These are phyloP conservation scores for Penicillium sp. DNA, from an alignment of 2,329 filamentous ascomycete genomes.

Conservation along the genomic window DNA sequence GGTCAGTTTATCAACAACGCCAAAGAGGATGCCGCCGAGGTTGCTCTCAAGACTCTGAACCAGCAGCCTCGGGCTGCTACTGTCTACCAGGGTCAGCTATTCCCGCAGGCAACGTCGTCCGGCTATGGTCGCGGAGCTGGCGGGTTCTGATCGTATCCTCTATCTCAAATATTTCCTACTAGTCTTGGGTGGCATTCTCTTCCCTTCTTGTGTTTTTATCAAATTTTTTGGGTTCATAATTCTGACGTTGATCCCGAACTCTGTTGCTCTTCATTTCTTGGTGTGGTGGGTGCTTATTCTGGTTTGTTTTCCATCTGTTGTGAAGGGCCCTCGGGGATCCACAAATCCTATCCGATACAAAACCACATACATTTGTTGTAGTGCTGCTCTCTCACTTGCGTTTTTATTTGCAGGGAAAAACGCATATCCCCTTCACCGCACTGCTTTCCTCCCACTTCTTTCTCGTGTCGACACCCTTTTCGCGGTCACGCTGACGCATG, in stretches of 20 bases:
- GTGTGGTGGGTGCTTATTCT: constrained; percentile 5
- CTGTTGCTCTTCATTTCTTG: constrained; percentile 5
- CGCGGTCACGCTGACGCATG: constrained; percentile 1
- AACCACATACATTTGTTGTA: constrained; percentile 1
- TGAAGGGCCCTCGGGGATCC: constrained; percentile 1
- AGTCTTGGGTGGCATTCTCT: constrained; percentile 25
- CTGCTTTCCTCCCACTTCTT: neutral
- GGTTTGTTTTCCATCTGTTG: constrained; percentile 6
- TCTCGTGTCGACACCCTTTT: neutral
- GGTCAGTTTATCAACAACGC: constrained; percentile 84
- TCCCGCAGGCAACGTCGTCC: constrained; percentile 12
- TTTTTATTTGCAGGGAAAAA: constrained; percentile 2
- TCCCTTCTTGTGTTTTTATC: constrained; percentile 17
- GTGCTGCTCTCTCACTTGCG: constrained; percentile 4
- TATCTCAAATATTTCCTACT: constrained; percentile 21
- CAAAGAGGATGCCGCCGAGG: constrained; percentile 85
- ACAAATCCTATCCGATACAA: constrained; percentile 3
- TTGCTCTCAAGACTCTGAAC: constrained; percentile 51
- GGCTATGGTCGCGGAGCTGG: constrained; percentile 18
- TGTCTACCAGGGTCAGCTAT: constrained; percentile 26
- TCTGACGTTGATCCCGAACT: neutral
- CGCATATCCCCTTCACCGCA: neutral
- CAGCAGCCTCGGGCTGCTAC: constrained; percentile 25
- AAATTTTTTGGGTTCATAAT: constrained; percentile 2
- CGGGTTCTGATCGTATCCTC: constrained; percentile 31